These are phyloP conservation scores for Ascochyta koolunga DNA, from an alignment of 2,329 filamentous ascomycete genomes.

Conservation along the genomic window DNA sequence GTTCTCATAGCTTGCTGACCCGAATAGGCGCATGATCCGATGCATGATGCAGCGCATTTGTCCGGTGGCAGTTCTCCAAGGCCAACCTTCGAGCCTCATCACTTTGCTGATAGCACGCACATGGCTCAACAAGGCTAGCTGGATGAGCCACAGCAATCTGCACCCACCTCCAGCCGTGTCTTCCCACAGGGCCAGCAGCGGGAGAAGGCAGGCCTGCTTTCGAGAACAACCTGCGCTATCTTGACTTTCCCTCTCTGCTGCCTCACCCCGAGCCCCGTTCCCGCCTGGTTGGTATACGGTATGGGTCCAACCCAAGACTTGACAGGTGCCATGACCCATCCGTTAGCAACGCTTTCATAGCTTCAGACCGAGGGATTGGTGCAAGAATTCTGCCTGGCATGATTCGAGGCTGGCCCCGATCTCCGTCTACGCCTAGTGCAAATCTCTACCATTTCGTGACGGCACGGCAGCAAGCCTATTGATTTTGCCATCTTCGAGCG, in stretches of 20 bases:
- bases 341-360: slow-evolving; percentile 1
- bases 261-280: slow-evolving; percentile 10
- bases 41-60: slow-evolving; percentile 36
- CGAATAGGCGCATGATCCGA: slow-evolving; percentile 40
- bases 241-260: slow-evolving; percentile 14
- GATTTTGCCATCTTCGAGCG: not conserved
- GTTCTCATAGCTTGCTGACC: slow-evolving; percentile 28
- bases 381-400: slow-evolving; percentile 13
- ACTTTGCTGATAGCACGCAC: slow-evolving; percentile 27
- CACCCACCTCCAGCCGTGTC: slow-evolving; percentile 25
- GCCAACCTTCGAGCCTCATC: slow-evolving; percentile 39
- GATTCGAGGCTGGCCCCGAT: slow-evolving; percentile 5
- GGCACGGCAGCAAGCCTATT: slow-evolving; percentile 9
- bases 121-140: slow-evolving; percentile 31
- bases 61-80: slow-evolving; percentile 28
- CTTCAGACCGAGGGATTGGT: slow-evolving; percentile 12
- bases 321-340: slow-evolving; percentile 10
- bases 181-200: slow-evolving; percentile 24
- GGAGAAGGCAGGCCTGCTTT: slow-evolving; percentile 30
- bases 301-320: slow-evolving; percentile 10
- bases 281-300: slow-evolving; percentile 8
- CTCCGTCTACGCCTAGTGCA: slow-evolving; percentile 4
- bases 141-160: slow-evolving; percentile 29
- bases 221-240: slow-evolving; percentile 31
- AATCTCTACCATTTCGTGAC: slow-evolving; percentile 6